Base-by-base conservation (phyloP, 2,329 filamentous ascomycete genomes). In the Hypoxylon rubiginosum region DNA sequence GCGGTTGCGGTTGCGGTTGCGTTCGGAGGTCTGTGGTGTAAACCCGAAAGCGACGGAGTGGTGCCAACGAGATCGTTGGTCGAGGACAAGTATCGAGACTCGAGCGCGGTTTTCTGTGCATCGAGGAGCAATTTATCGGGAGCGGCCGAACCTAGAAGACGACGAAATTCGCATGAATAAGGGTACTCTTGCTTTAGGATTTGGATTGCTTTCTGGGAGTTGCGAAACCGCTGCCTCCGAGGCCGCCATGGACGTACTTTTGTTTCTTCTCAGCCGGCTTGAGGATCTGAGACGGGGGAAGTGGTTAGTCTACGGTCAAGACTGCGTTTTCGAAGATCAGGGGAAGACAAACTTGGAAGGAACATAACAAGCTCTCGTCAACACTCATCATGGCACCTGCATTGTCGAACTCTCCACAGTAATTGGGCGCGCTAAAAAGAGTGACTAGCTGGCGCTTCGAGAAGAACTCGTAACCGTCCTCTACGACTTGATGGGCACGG, bases 191-290 rank as follows among this genome's bases (percentile, higher is more conserved):
- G 66, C 66, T 87, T 84, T 90, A 90, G 83, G 88, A 86, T 82
- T 90, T 89, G 78, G 79, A 79, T 81, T 87, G 86, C 82, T 90
- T 92, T 84, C 87, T 85, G 82, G 89, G 87, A 86, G 89, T 85
- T 87, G 88, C 90, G 82, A 87, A 85, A 84, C 86, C 87, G 85
- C 88, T 86, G 84, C 87, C 86, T 84, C 88, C 90, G 82, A 91
- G 86, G 84, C 87, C 86, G 84, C 86, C 86, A 84, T 90, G 88
- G 80, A 97, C 94, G 87, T 97, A 98, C 94, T 98, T 98, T 93
- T 97, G 95, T 91, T 99, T 99, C 91, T 99, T 99, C 89, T 99
- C 96, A 82, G 96, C 96, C 78, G 96, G 96, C 87, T 98, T 99
- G 85, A 99, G 88, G 80, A 99, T 98, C 93, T 97, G 74, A 53